A percentile compares a stretch with the other conserved stretches of the same genome.
These are phyloP conservation scores for Botrytis fabae DNA, from an alignment of 2,329 filamentous ascomycete genomes.

Conservation along the genomic window DNA sequence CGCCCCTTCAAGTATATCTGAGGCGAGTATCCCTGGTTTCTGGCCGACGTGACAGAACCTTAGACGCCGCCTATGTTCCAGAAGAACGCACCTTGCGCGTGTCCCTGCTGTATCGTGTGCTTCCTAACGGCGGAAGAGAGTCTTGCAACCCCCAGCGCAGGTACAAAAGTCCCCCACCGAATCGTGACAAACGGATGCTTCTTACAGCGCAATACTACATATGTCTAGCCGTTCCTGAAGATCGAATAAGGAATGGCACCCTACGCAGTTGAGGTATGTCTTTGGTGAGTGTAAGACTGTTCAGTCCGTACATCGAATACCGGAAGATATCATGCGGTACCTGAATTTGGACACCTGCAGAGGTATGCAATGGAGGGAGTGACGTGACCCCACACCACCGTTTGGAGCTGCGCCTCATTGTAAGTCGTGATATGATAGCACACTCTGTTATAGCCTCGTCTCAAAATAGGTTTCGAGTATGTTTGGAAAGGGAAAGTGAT, in stretches of 20 bases:
- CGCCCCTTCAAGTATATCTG: not conserved
- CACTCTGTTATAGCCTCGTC: slow-evolving; percentile 22
- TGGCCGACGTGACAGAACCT: not conserved
- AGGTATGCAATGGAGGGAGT: slow-evolving; percentile 20
- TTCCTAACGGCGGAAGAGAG: not conserved
- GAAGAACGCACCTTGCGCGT: slow-evolving; percentile 18
- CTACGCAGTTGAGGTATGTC: not conserved
- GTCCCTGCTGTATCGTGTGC: not conserved
- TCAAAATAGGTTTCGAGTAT: slow-evolving; percentile 29
- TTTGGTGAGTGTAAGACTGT: not conserved
- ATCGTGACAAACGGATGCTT: slow-evolving; percentile 3
- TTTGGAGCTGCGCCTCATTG: slow-evolving; percentile 16
- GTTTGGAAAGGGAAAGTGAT: slow-evolving; percentile 9
- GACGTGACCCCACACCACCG: slow-evolving; percentile 19
- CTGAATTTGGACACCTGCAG: slow-evolving; percentile 13
- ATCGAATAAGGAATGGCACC: not conserved
- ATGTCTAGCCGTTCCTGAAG: not conserved
- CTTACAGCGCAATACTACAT: slow-evolving; percentile 4
- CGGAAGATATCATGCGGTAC: slow-evolving; percentile 8
- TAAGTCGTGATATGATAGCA: slow-evolving; percentile 6
- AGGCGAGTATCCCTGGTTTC: not conserved
- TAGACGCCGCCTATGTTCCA: slow-evolving; percentile 22
- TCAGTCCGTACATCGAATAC: not conserved
- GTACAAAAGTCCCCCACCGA: slow-evolving; percentile 14
- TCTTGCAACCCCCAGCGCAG: slow-evolving; percentile 16